Conservation (phyloP, 345 rosid species). For the Gossypium australe region DNA sequence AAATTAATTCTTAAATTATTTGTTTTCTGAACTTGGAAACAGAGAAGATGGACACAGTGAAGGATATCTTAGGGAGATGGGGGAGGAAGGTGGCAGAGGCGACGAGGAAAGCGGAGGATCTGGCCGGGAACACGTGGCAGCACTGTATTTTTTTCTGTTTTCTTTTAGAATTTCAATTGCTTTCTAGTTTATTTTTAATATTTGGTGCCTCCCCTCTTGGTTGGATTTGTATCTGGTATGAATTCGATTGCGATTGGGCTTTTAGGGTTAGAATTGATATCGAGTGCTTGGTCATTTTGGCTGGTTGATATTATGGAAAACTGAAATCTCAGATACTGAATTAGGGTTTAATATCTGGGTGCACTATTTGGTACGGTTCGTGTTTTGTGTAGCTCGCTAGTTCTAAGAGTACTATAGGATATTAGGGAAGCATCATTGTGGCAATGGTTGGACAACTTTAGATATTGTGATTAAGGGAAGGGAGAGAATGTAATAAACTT, state of each 20-base stretch:
- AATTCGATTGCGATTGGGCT: not conserved
- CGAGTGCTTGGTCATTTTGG: not conserved
- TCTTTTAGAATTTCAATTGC: not conserved
- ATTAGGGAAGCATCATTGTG: not conserved
- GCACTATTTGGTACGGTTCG: not conserved
- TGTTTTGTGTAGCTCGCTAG: not conserved
- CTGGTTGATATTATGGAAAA: not conserved
- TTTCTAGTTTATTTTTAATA: not conserved
- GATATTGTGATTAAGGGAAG: not conserved
- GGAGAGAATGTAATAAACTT: not conserved
- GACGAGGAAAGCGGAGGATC: conserved; percentile 57
- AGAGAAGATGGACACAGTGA: conserved; percentile 49
- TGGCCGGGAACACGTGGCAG: conserved; percentile 55
- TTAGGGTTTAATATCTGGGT: not conserved
- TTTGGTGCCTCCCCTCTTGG: not conserved
- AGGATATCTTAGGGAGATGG: conserved; percentile 55
- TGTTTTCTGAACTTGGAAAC: conserved; percentile 16
- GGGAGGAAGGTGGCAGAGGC: conserved; percentile 55
- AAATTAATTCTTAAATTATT: not conserved
- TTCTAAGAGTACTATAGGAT: not conserved
- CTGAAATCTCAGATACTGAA: not conserved
- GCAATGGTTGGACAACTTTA: not conserved
- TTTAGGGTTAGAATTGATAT: not conserved
- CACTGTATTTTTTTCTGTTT: conserved; percentile 20
- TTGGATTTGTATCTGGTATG: not conserved